Evolutionary conservation across 2,329 filamentous ascomycete genomes (phyloP).

Genomic region (Colletotrichum kahawae): DNA sequence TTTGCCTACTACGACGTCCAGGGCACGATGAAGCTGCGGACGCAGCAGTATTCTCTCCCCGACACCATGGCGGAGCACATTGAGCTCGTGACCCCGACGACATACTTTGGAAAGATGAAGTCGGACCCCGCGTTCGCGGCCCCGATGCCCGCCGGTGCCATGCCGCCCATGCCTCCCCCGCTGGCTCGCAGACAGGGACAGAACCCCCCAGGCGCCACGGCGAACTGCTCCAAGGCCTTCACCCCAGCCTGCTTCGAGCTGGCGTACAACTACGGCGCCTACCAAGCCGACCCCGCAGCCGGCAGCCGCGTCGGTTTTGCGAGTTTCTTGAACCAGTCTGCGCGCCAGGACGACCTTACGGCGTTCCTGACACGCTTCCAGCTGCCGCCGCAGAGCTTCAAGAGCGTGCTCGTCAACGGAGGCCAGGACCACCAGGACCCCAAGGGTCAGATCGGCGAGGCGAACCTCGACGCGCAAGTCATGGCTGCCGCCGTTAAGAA

Average conservation of each 20-base stretch:
- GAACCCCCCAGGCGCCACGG: constrained; percentile 20
- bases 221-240: constrained; percentile 36
- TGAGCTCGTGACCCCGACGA: constrained; percentile 51
- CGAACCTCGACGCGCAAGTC: constrained; percentile 69
- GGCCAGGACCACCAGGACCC: constrained; percentile 43
- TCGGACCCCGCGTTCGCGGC: constrained; percentile 7
- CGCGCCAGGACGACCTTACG: constrained; percentile 50
- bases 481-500: constrained; percentile 58
- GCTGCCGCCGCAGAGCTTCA: constrained; percentile 49
- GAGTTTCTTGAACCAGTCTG: constrained; percentile 56
- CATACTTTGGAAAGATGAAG: constrained; percentile 45
- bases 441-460: constrained; percentile 49
- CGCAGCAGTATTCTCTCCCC: constrained; percentile 31
- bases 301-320: constrained; percentile 56
- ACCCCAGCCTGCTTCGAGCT: constrained; percentile 52
- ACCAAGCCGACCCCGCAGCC: constrained; percentile 45
- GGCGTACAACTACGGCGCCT: constrained; percentile 53
- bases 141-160: neutral
- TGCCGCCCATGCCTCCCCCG: neutral
- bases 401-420: constrained; percentile 42
- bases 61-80: constrained; percentile 42
- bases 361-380: constrained; percentile 38
- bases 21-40: constrained; percentile 37
- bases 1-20: constrained; percentile 46
- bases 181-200: neutral